phyloP scores from a whole-genome alignment of 2,329 filamentous ascomycete species.

The Neobulgaria alba region DNA sequence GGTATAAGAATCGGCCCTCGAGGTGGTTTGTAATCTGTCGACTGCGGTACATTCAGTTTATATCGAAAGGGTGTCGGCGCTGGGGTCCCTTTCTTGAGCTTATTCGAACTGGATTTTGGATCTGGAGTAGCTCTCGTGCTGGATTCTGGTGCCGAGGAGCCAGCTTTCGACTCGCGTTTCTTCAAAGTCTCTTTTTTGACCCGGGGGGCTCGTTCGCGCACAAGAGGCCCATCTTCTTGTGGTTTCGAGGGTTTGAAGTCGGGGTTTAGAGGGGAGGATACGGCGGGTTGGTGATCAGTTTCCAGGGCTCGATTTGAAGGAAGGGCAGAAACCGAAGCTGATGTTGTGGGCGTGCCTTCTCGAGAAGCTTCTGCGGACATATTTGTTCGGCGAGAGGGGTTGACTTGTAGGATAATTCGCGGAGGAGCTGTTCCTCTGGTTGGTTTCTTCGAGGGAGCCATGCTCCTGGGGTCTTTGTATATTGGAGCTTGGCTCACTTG shows the following conservation, averaged over 20 bases:
- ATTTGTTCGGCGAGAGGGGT: no score
- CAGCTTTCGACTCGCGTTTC: conserved; percentile 55
- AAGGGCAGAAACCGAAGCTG: conserved; percentile 33
- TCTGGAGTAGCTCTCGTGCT: conserved; percentile 50
- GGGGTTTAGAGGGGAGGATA: conserved; percentile 68
- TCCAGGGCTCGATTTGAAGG: conserved; percentile 60
- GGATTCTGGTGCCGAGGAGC: conserved; percentile 34
- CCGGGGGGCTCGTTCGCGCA: conserved; percentile 32
- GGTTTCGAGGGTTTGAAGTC: conserved; percentile 42
- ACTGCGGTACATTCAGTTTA: conserved; percentile 50
- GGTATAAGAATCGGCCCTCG: conserved; percentile 48
- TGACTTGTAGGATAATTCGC: no score
- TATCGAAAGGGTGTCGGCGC: conserved; percentile 47
- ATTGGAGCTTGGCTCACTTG: no score
- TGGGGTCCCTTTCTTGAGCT: conserved; percentile 31
- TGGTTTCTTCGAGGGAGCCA: no score
- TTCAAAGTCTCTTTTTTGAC: conserved; percentile 60
- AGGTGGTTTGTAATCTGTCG: conserved; percentile 51
- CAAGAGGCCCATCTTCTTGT: conserved; percentile 22
- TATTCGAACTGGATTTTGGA: conserved; percentile 34
- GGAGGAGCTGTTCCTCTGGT: no score
- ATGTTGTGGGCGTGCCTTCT: background rate
- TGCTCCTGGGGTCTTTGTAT: no score
- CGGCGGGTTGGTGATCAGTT: conserved; percentile 60
- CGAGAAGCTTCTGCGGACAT: background rate